Evolutionary conservation across 2,329 filamentous ascomycete species (phyloP), one percentile per base, ranked within the genome.

Genomic region (Phialocephala subalpina): DNA sequence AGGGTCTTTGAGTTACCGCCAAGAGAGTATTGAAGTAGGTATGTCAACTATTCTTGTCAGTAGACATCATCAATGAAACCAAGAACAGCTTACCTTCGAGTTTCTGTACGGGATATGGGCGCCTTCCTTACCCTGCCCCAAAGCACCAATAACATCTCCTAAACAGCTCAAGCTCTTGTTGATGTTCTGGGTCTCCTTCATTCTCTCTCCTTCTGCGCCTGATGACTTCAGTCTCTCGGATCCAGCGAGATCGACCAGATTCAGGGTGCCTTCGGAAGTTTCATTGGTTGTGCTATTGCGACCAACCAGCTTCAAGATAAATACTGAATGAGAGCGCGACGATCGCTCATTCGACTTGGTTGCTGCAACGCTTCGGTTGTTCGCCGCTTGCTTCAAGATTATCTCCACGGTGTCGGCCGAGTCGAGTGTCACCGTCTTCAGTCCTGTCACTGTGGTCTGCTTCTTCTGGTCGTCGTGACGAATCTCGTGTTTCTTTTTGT

Each of bases 341-440:
- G 93, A 97, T 56, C 94, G 88, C 81, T 97, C 93, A 80, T 99
- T 99, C 68, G 96, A 93, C 77, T 97, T 97, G n/a, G 96, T 99
- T 0, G 96, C 94, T 1, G 96, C 96, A 3, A 97, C 94, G 11
- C 92, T 95, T 18, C 96, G 89, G 79, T 98, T 97, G 73, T 88
- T 90, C 71, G 91, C 90, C 0, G 97, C 96, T 57, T 91, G 88
- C 49, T 87, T 86, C 33, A 99, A 86, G 76, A 97, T 94, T 11
- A 84, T 82, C 76, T 96, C 91, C 0, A 97, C 93, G 68, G 90
- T 91, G 20, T 90, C 85, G 0, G 94, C 90, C 6, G 93, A 94
- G 73, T 96, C 89, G 0, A 99, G 85, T 1, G 83, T 82, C 0
- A 97, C 91, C 0, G 88, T 90, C 68, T 89, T 93, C 76, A 94